phyloP scores from a whole-genome alignment of 1,284 basidiomycete species.

The Tylopilus sp. region DNA sequence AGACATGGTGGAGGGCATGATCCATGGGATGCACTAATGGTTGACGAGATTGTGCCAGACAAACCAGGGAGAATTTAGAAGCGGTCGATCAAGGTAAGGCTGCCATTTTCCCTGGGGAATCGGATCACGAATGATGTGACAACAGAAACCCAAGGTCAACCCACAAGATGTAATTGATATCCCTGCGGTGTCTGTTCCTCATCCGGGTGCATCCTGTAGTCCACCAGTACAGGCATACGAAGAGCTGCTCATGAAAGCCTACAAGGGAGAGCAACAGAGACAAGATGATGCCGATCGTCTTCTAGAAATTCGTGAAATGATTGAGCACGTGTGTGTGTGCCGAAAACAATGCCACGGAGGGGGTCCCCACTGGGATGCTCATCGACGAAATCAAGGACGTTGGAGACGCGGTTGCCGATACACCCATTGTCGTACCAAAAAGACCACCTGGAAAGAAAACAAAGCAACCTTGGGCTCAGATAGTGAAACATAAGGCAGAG shows the following conservation, averaged over 20 bases:
- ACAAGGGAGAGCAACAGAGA: conserved; percentile 64
- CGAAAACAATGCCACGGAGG: conserved; percentile 24
- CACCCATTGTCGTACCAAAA: conserved; percentile 39
- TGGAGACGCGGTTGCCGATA: conserved; percentile 34
- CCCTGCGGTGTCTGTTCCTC: conserved; percentile 73
- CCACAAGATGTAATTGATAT: conserved; percentile 55
- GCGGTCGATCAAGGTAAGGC: conserved; percentile 49
- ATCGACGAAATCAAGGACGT: conserved; percentile 49
- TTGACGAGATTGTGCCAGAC: conserved; percentile 40
- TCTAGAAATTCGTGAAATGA: conserved; percentile 53
- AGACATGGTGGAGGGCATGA: conserved; percentile 74
- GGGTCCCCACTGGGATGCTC: conserved; percentile 56
- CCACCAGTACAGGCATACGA: conserved; percentile 78
- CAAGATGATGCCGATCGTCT: conserved; percentile 57
- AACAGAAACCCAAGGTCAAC: conserved; percentile 48
- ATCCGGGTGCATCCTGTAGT: conserved; percentile 93
- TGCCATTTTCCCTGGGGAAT: not conserved
- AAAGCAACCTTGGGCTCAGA: conserved; percentile 66
- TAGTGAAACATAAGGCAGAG: conserved; percentile 58
- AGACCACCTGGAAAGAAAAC: conserved; percentile 68
- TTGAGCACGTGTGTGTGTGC: conserved; percentile 45
- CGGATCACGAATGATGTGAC: not conserved
- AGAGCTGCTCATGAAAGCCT: conserved; percentile 70
- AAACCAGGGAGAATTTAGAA: conserved; percentile 47
- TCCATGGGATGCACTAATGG: conserved; percentile 53